Evolutionary conservation across 495 filamentous ascomycete genomes (phyloP).

Genomic region (Podospora appendiculata): DNA sequence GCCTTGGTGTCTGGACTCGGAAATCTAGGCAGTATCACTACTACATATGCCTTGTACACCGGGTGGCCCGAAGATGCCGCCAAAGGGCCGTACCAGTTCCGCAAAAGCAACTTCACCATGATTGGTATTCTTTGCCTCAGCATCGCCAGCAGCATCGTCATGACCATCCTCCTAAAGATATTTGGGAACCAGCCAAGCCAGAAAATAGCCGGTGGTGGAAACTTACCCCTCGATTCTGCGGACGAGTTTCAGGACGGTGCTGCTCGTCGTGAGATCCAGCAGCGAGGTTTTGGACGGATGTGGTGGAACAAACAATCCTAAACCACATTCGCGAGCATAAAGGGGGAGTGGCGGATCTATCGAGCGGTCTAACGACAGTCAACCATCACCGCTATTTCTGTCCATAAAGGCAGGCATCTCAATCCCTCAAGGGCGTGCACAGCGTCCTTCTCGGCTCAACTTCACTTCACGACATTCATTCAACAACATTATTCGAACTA

Average conservation of each 20-base stretch:
- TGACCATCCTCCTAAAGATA: constrained; percentile 57
- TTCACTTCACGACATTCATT: constrained; percentile 18
- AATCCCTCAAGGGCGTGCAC: too few relatives aligned
- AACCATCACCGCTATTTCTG: constrained; percentile 5
- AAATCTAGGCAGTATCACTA: constrained; percentile 76
- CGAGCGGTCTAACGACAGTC: constrained; percentile 9
- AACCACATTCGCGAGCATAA: neutral
- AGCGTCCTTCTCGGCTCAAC: neutral
- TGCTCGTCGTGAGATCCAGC: constrained; percentile 56
- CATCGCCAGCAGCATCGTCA: constrained; percentile 59
- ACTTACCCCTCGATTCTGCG: constrained; percentile 35
- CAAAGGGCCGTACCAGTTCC: constrained; percentile 61
- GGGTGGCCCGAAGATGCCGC: constrained; percentile 72
- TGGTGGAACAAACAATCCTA: constrained; percentile 31
- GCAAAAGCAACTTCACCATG: constrained; percentile 81
- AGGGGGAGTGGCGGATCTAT: neutral
- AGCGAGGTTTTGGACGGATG: constrained; percentile 60
- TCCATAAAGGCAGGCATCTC: neutral
- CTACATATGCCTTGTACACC: constrained; percentile 82
- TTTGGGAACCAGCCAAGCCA: constrained; percentile 48
- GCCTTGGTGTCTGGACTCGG: constrained; percentile 81
- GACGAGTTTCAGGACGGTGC: constrained; percentile 59
- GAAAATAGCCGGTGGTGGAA: constrained; percentile 26
- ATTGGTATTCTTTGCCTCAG: constrained; percentile 74
- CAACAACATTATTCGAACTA: constrained; percentile 5